Base-by-base conservation (phyloP, 1,139 yeast species). In the Geotrichum carabidarum region DNA sequence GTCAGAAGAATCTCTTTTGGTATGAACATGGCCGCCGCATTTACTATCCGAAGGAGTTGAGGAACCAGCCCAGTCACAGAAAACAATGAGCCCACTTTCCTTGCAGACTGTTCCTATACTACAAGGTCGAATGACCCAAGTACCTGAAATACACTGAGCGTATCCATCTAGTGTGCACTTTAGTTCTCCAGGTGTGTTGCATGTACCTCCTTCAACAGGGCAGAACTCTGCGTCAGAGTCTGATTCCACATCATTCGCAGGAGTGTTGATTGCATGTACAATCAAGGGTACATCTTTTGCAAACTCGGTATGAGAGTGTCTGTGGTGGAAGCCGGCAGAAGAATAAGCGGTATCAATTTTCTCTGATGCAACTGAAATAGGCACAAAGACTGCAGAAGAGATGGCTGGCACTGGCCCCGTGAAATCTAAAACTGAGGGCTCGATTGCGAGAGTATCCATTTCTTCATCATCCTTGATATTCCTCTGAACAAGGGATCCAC, bases 101-200 rank as follows among this genome's bases (percentile, higher is more conserved):
- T 54, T 77, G 68, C 84, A 80, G 1, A 78, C 73, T 1, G 84
- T 79, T 44, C 82, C 82, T 2, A 75, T 65, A 7, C 82, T 76
- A 68, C 85, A 81, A 17, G 67, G 69, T 61, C 73, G 71, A 18
- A 62, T 64, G 18, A 77, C 79, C 84, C 84, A 81, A 17, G 65
- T 56, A 18, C 81, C 80, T 60, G 68, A 69, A 58, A 75, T 71
- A 64, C 84, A 80, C 42, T 77, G 68, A 9, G 82, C 80, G 58
- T 75, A 72, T 14, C 68, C 58, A 44, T 82, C 81, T 56, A 71
- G 69, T 7, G 76, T 65, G 64, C 84, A 80, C 6, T 80, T 76
- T 40, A 72, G 56, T 14, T 73, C 74, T 46, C 83, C 83, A 31
- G 73, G 74, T 2, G 66, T 63, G 62, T 83, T 78, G 38, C 61